Percentiles rank a stretch among this genome's conserved stretches.
Evolutionary conservation across 1,284 basidiomycete species (phyloP).

Genomic region (Tilletiaria anomala): DNA sequence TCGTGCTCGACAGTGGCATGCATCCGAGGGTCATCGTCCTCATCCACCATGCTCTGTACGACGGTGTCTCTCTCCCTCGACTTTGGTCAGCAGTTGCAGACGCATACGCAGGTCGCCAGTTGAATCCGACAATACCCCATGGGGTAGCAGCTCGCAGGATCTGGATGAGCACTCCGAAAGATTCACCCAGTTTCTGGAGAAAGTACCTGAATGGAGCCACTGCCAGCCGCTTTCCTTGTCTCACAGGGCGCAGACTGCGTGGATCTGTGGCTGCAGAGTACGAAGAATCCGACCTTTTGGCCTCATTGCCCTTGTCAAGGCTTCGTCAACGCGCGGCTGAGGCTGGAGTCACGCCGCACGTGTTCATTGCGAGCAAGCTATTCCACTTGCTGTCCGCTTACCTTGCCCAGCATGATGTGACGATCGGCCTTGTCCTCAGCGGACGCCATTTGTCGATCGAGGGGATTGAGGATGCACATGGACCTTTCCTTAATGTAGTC

Average conservation of each 20-base stretch:
- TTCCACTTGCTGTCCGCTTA: constrained; percentile 11
- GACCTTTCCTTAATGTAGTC: constrained; percentile 30
- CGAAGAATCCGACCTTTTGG: no score
- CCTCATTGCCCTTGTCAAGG: not conserved
- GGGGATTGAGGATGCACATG: constrained; percentile 17
- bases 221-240: constrained; percentile 15
- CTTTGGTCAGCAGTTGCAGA: constrained; percentile 12
- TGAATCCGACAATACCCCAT: not conserved
- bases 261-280: no score
- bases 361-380: constrained; percentile 1
- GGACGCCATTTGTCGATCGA: constrained; percentile 17
- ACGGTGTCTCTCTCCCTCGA: constrained; percentile 23
- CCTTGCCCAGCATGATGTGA: constrained; percentile 15
- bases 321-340: constrained; percentile 10
- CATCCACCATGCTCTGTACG: constrained; percentile 29
- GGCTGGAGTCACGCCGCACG: constrained; percentile 16
- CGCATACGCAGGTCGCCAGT: not conserved
- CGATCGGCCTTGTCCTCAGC: constrained; percentile 26
- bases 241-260: no score
- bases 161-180: not conserved
- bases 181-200: constrained; percentile 13
- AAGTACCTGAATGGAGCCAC: constrained; percentile 12
- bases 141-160: no score
- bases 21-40: constrained; percentile 7
- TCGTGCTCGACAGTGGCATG: no score